Evolutionary conservation across 768 basidiomycete genomes (phyloP), one percentile per base, ranked within the genome.

Genomic region (Russula griseocarnosa): DNA sequence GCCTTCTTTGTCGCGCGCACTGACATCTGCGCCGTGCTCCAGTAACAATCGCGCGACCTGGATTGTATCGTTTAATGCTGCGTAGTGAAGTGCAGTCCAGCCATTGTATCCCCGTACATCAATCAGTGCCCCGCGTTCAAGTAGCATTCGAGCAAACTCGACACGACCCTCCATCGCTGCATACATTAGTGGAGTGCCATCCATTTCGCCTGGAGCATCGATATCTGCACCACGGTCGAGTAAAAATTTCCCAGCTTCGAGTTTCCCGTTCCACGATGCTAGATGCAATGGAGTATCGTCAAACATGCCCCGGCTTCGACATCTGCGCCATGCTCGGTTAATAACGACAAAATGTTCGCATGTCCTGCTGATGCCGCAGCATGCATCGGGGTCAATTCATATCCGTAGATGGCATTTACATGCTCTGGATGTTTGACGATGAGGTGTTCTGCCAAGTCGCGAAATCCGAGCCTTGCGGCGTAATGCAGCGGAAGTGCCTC

Each of bases 231-330:
- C 56, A 8, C 5, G 7, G 34, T 57, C 7, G 10, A 58, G 44
- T 30, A 58, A 32, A 13, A 13, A 5, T 8, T 10, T 30, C 13
- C 28, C 44, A 18, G 20, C 22, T 16, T 34, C 56, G 2, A 47
- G 6, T 5, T 9, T 32, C 10, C n/a, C 56, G 0, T 3, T 4
- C 1, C 0, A 0, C 11, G 56, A 30, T 9, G 44, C 44, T 7
- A 0, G 1, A 22, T 32, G 14, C 6, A 58, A n/a, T 24, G 56
- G 44, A 7, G 44, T 58, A 9, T 2, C 4, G 13, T 7, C 3
- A 13, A 11, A 2, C 1, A 3, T 18, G 7, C 30, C 20, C 20
- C 5, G 28, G 8, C 10, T 57, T 22, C 20, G n/a, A 57, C 28
- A 30, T 44, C 28, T n/a, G 42, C 55, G 3, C 55, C 55, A 11